Percentiles rank a stretch among this genome's conserved stretches.
Conservation (phyloP, 129 eudicot species). For the Solidago caesia region DNA sequence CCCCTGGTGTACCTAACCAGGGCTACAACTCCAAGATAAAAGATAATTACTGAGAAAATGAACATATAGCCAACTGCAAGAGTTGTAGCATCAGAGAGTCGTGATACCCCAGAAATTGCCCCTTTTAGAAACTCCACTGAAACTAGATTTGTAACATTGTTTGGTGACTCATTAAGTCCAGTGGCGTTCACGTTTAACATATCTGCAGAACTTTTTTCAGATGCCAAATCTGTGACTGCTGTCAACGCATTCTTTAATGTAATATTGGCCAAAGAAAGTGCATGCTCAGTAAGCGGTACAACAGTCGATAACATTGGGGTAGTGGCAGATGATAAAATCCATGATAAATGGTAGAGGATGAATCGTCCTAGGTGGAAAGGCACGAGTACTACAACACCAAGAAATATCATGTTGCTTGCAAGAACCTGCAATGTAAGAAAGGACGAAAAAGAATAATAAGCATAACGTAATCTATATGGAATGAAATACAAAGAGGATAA, state of each 20-base stretch:
- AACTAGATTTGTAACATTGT: conserved; percentile 43
- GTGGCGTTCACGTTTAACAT: conserved; percentile 51
- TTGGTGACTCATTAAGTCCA: conserved; percentile 39
- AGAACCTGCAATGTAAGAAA: conserved; percentile 61
- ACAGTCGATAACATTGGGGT: conserved; percentile 55
- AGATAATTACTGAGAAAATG: conserved; percentile 58
- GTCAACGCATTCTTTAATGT: conserved; percentile 69
- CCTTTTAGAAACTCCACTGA: conserved; percentile 63
- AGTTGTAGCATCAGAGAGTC: conserved; percentile 81
- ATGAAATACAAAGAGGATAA: neutral
- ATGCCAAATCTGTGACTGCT: conserved; percentile 58
- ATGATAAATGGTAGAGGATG: conserved; percentile 63
- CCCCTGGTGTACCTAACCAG: conserved; percentile 73
- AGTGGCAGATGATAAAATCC: conserved; percentile 70
- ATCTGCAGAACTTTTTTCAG: conserved; percentile 49
- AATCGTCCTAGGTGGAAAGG: conserved; percentile 87
- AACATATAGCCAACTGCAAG: conserved; percentile 89
- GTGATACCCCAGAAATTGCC: conserved; percentile 50
- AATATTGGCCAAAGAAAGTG: conserved; percentile 78
- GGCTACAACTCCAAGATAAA: conserved; percentile 72
- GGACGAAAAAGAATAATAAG: neutral
- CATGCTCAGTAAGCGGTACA: conserved; percentile 66
- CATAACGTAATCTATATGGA: neutral
- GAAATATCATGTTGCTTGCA: conserved; percentile 96
- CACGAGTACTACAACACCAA: conserved; percentile 80